Base-by-base conservation (phyloP, 306 rosid species). In the Medicago arabica region DNA sequence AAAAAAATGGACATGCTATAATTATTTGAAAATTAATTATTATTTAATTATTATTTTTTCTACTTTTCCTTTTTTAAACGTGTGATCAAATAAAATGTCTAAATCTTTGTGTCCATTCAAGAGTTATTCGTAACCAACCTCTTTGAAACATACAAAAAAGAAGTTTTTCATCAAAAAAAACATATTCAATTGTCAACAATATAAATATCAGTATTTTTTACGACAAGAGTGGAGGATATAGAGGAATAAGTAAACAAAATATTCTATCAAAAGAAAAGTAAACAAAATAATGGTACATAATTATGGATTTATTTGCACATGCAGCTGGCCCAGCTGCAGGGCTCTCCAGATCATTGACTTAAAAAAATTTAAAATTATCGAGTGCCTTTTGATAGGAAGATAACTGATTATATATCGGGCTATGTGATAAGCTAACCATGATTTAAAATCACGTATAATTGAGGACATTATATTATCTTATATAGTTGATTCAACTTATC, bases 371-470 rank as follows among this genome's bases (percentile, higher is more conserved):
- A 36, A 75, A 51, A 76, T 53, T 39, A 65, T 21, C 0, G 11
- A 21, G 28, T 75, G 7, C 0, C 9, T 18, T 39, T 50, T 66
- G 72, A 51, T 39, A 40, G 31, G 65, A 64, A 6, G 41, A 36
- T 6, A 51, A 50, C 16, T 36, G 55, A 19, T 36, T 65, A 65
- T 75, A 19, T 17, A 50, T 8, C 38, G 3, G 7, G 18, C 11
- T 76, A 4, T 66, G 80, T 66, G 80, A 76, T 76, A 76, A 54
- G 80, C 57, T 15, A 21, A 13, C 34, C 38, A 76, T 66, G 34
- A 40, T 15, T 66, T 39, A 39, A 63, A 64, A 19, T 13, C n/a
- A 39, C 50, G 13, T 44, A 74, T 51, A 66, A 38, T 65, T 64
- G 51, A 75, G 47, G 15, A 2, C 25, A 50, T 49, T 51, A 39